phyloP scores from a whole-genome alignment of 345 rosid genomes.

The Lepidium sativum region DNA sequence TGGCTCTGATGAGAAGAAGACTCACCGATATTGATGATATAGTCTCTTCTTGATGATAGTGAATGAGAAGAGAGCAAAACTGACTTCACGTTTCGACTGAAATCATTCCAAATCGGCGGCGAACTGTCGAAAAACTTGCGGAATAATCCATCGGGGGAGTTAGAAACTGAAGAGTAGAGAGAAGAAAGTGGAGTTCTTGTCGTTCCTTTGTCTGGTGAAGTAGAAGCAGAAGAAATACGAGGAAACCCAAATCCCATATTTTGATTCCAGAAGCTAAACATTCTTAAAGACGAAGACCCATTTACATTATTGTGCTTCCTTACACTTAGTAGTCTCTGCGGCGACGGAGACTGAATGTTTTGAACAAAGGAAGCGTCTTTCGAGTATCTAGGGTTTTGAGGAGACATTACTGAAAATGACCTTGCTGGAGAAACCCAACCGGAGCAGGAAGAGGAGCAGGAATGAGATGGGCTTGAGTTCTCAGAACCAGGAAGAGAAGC shows the following conservation, averaged over 20 bases:
- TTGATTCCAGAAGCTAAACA: conserved; percentile 22
- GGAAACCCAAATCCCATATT: conserved; percentile 14
- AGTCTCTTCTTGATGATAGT: conserved; percentile 25
- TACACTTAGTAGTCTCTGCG: conserved; percentile 19
- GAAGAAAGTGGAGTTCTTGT: conserved; percentile 21
- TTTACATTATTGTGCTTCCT: conserved; percentile 17
- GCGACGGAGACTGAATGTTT: conserved; percentile 31
- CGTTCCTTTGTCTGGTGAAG: conserved; percentile 42
- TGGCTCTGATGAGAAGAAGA: conserved; percentile 26
- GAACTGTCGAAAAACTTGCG: conserved; percentile 10
- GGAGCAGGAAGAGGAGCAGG: conserved; percentile 43
- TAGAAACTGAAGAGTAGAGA: conserved; percentile 28
- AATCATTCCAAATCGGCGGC: conserved; percentile 22
- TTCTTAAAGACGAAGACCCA: conserved; percentile 29
- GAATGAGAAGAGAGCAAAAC: conserved; percentile 29
- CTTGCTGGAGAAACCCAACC: conserved; percentile 62
- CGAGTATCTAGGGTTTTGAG: conserved; percentile 33
- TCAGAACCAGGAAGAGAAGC: conserved; percentile 48
- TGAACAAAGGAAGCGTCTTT: conserved; percentile 14
- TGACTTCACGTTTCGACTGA: conserved; percentile 28
- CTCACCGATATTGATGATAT: conserved; percentile 23
- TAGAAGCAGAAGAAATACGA: conserved; percentile 36
- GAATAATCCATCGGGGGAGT: conserved; percentile 26
- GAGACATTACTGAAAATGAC: conserved; percentile 62
- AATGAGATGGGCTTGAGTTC: conserved; percentile 44